phyloP scores from a whole-genome alignment of 2,329 filamentous ascomycete species.

The Colletotrichum melonis region DNA sequence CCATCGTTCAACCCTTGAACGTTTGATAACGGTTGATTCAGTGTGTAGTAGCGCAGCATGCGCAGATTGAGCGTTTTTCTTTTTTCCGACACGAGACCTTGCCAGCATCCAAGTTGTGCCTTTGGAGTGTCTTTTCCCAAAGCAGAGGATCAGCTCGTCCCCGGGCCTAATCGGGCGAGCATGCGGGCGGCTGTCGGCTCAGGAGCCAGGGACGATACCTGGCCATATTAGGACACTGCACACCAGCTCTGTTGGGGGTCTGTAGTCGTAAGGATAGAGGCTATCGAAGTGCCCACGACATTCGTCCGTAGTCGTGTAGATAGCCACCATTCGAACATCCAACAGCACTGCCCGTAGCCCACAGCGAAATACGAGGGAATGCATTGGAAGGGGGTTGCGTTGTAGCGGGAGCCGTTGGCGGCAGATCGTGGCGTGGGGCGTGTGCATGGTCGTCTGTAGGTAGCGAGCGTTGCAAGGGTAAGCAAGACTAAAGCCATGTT shows the following conservation, averaged over 20 bases:
- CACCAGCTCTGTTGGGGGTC: not conserved
- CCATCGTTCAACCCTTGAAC: not conserved
- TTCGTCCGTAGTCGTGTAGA: not conserved
- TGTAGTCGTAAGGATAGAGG: not conserved
- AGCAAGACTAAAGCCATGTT: constrained; percentile 29
- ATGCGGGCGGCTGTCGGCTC: constrained; percentile 1
- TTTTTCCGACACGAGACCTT: not conserved
- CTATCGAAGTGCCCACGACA: not conserved
- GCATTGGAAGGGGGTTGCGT: constrained; percentile 1
- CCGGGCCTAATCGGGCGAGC: constrained; percentile 8
- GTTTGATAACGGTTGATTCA: not conserved
- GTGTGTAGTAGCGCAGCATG: not conserved
- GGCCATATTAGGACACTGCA: constrained; percentile 4
- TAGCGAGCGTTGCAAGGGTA: constrained; percentile 13
- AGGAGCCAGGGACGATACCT: constrained; percentile 6
- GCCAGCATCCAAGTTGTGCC: constrained; percentile 4
- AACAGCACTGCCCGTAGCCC: not conserved
- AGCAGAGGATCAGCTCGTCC: constrained; percentile 14
- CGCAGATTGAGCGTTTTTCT: not conserved
- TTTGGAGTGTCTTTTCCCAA: not conserved
- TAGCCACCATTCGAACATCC: not conserved
- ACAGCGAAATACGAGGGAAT: constrained; percentile 3
- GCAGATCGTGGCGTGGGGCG: constrained; percentile 30
- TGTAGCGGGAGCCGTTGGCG: constrained; percentile 22
- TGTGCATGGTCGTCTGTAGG: constrained; percentile 20